phyloP scores from a whole-genome alignment of 1,139 yeast species.

The Nakaseomyces nivariensis region DNA sequence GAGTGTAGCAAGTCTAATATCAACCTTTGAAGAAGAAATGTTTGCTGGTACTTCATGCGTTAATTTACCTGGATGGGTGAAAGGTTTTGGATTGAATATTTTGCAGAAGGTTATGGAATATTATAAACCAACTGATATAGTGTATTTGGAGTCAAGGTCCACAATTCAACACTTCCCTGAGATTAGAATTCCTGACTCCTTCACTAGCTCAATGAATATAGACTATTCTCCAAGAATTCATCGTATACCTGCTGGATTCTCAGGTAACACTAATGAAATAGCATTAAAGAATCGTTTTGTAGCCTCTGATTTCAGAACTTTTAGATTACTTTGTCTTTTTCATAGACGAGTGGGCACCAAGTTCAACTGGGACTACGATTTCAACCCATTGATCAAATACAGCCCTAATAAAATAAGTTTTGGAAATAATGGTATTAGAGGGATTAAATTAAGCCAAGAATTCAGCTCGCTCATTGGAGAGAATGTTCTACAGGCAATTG shows the following conservation, averaged over 20 bases:
- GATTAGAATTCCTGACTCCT: constrained; percentile 17
- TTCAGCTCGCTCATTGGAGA: constrained; percentile 31
- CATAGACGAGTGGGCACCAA: constrained; percentile 32
- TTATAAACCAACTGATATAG: constrained; percentile 46
- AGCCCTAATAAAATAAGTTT: constrained; percentile 47
- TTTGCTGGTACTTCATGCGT: constrained; percentile 44
- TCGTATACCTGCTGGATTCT: constrained; percentile 11
- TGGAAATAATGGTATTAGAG: constrained; percentile 19
- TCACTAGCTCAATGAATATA: constrained; percentile 13
- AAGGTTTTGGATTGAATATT: constrained; percentile 73
- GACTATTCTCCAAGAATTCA: constrained; percentile 15
- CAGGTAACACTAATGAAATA: constrained; percentile 1
- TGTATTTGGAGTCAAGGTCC: constrained; percentile 37
- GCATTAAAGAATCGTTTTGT: constrained; percentile 13
- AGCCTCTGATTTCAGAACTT: constrained; percentile 43
- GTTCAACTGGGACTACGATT: constrained; percentile 34
- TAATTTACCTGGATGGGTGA: constrained; percentile 90
- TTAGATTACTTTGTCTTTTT: constrained; percentile 44
- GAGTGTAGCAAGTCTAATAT: constrained; percentile 38
- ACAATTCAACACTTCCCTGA: constrained; percentile 22
- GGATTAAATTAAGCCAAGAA: constrained; percentile 30
- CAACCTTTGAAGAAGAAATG: constrained; percentile 24
- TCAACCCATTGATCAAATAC: constrained; percentile 38
- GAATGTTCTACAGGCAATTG: constrained; percentile 40
- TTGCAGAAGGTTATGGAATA: constrained; percentile 39